These are phyloP conservation scores for Rubia yunnanensis DNA, from an alignment of 257 asterid species.

Conservation along the genomic window DNA sequence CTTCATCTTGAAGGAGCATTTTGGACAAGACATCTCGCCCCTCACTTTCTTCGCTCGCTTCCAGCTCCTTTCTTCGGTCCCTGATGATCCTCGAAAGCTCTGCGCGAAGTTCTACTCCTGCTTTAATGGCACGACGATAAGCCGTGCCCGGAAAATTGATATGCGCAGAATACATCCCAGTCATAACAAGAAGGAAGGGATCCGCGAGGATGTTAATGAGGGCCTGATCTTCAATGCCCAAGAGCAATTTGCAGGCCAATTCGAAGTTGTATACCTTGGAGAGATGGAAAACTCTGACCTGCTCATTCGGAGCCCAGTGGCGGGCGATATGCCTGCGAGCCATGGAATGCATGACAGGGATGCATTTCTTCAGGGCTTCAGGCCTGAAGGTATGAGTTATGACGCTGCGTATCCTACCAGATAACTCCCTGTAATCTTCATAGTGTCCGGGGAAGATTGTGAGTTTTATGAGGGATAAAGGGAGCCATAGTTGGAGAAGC, in stretches of 20 bases:
- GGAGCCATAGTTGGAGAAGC: constrained; percentile 50
- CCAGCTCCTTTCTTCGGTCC: constrained; percentile 32
- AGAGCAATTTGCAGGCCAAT: constrained; percentile 15
- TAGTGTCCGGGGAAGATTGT: constrained; percentile 32
- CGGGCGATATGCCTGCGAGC: constrained; percentile 33
- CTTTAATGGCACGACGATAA: constrained; percentile 33
- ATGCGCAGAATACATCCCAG: constrained; percentile 36
- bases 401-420: constrained; percentile 31
- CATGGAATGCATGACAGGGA: constrained; percentile 43
- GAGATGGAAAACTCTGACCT: constrained; percentile 27
- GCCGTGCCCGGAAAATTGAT: constrained; percentile 49
- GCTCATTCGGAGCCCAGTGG: constrained; percentile 29
- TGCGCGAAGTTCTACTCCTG: constrained; percentile 33
- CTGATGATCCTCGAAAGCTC: constrained; percentile 33
- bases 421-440: constrained; percentile 33
- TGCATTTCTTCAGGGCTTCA: constrained; percentile 46
- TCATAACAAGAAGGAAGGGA: constrained; percentile 32
- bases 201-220: too few relatives aligned
- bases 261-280: constrained; percentile 40
- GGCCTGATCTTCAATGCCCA: too few relatives aligned
- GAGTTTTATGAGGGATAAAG: constrained; percentile 32
- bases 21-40: constrained; percentile 47
- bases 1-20: constrained; percentile 34
- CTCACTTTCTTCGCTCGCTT: constrained; percentile 39
- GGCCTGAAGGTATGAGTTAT: constrained; percentile 45